A percentile compares a stretch with the other conserved stretches of the same genome.
Conservation (phyloP, 768 basidiomycete species). For the Leccinum imitatum region DNA sequence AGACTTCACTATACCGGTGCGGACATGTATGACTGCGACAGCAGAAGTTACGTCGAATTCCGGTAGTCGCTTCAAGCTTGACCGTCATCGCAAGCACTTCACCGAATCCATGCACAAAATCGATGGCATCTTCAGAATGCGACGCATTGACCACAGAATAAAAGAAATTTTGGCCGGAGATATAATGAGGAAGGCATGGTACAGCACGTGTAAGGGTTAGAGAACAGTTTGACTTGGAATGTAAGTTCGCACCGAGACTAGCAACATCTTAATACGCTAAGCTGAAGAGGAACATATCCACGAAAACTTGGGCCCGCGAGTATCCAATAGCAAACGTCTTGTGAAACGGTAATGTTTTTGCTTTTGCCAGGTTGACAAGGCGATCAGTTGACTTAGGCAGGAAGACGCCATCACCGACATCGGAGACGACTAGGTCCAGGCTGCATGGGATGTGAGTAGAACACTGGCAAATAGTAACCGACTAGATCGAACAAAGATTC, state of each 20-base stretch:
- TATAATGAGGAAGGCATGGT: conserved; percentile 96
- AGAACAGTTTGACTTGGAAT: background rate
- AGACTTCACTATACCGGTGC: conserved; percentile 65
- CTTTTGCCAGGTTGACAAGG: conserved; percentile 91
- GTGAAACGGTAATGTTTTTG: conserved; percentile 86
- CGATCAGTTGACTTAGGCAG: conserved; percentile 94
- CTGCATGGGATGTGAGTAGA: conserved; percentile 32
- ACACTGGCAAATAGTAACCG: background rate
- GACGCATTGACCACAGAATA: conserved; percentile 98
- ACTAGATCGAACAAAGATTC: background rate
- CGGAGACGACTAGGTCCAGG: conserved; percentile 83
- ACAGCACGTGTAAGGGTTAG: conserved; percentile 3
- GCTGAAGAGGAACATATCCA: conserved; percentile 99
- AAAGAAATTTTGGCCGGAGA: conserved; percentile 96
- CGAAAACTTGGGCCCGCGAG: conserved; percentile 93
- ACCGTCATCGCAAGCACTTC: conserved; percentile 91
- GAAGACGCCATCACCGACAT: conserved; percentile 90
- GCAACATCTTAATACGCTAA: conserved; percentile 94
- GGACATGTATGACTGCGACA: conserved; percentile 89
- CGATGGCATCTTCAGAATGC: conserved; percentile 92
- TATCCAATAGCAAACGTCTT: conserved; percentile 99
- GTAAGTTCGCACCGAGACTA: conserved; percentile 60
- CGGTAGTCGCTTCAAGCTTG: conserved; percentile 63
- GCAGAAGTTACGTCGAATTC: too few species aligned
- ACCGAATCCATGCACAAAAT: conserved; percentile 97